Conservation (phyloP, 768 basidiomycete genomes). For the Boletus barrowsii region DNA sequence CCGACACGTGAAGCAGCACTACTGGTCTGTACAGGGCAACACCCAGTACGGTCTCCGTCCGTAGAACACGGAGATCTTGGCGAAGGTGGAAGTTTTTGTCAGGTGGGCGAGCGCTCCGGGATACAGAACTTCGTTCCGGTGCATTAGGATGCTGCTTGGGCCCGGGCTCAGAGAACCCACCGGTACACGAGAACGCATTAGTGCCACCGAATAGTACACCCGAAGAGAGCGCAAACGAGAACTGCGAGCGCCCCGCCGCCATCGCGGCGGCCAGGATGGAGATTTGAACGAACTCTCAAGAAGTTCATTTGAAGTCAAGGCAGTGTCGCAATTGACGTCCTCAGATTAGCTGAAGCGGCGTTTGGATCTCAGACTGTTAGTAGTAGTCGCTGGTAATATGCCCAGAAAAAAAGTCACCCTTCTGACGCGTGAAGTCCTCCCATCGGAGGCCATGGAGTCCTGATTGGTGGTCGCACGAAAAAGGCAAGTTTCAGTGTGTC, state of each 20-base stretch:
- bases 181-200: conserved; percentile 9
- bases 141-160: conserved; percentile 7
- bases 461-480: conserved; percentile 8
- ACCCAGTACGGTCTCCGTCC: conserved; percentile 5
- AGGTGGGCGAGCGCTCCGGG: conserved; percentile 6
- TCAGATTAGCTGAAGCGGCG: conserved; percentile 17
- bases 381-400: neutral
- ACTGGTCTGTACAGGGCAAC: conserved; percentile 1
- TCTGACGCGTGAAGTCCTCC: neutral
- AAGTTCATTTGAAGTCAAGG: conserved; percentile 5
- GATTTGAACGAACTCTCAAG: conserved; percentile 10
- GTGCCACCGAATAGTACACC: conserved; percentile 18
- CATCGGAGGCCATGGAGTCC: neutral
- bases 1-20: neutral
- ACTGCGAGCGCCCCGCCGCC: conserved; percentile 19
- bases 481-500: conserved; percentile 9
- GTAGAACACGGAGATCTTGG: conserved; percentile 9
- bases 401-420: neutral
- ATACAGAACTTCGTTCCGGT: conserved; percentile 2
- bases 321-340: neutral
- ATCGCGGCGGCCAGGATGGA: conserved; percentile 25
- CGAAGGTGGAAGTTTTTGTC: conserved; percentile 1
- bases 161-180: conserved; percentile 1
- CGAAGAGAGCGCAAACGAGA: conserved; percentile 22
- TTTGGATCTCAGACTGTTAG: conserved; percentile 11